These are phyloP conservation scores for Dillenia turbinata DNA, from an alignment of 164 flowering plant genomes.

Conservation along the genomic window DNA sequence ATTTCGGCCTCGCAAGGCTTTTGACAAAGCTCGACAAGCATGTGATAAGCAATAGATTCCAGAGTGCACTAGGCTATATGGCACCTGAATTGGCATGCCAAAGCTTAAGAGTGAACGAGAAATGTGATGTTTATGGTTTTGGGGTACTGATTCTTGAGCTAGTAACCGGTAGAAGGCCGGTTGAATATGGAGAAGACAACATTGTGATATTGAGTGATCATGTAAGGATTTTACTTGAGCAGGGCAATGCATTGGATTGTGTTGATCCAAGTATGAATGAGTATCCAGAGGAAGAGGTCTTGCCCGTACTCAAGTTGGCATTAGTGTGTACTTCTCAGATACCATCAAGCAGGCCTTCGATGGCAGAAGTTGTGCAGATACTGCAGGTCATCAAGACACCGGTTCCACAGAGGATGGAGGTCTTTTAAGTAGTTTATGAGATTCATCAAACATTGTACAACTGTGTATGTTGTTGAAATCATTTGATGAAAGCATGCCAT, in stretches of 20 bases:
- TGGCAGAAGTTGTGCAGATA: slow-evolving; percentile 90
- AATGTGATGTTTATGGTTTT: slow-evolving; percentile 80
- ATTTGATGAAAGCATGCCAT: no score
- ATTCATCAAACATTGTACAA: no score
- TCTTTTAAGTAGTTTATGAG: slow-evolving; percentile 17
- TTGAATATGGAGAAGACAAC: slow-evolving; percentile 92
- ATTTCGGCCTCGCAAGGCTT: slow-evolving; percentile 79
- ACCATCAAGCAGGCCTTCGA: slow-evolving; percentile 92
- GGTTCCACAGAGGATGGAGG: slow-evolving; percentile 50
- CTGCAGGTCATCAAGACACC: slow-evolving; percentile 87
- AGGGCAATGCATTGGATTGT: slow-evolving; percentile 77
- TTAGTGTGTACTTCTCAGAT: slow-evolving; percentile 91
- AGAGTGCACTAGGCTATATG: slow-evolving; percentile 75
- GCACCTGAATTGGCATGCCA: slow-evolving; percentile 96
- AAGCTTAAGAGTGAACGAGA: slow-evolving; percentile 81
- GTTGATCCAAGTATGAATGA: slow-evolving; percentile 63
- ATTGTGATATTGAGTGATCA: slow-evolving; percentile 69
- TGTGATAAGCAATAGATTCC: slow-evolving; percentile 56
- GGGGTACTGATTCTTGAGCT: slow-evolving; percentile 82
- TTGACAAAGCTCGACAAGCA: slow-evolving; percentile 67
- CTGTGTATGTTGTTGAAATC: no score
- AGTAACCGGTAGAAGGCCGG: slow-evolving; percentile 80
- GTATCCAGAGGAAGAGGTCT: slow-evolving; percentile 81
- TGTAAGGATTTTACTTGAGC: slow-evolving; percentile 68
- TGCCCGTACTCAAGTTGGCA: slow-evolving; percentile 86